phyloP scores from a whole-genome alignment of 163 green algal species.

The Chloromonas sp. region DNA sequence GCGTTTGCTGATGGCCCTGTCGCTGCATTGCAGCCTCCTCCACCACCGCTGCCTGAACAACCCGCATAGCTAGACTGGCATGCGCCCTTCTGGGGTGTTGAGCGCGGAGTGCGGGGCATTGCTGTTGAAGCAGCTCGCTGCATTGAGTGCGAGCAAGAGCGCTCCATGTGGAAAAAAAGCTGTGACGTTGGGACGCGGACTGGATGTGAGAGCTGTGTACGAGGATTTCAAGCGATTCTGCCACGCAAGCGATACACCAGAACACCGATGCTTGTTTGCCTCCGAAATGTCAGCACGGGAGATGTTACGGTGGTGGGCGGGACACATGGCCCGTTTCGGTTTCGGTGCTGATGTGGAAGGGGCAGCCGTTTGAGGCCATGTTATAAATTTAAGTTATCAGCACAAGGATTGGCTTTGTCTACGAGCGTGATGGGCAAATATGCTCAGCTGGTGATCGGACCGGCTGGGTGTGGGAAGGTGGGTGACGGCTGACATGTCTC shows the following conservation, averaged over 20 bases:
- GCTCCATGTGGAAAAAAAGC: background rate
- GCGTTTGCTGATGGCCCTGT: background rate
- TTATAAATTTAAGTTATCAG: background rate
- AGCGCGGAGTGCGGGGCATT: background rate
- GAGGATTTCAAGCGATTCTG: no score
- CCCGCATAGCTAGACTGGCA: background rate
- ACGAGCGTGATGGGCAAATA: constrained; percentile 62
- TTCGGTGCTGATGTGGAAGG: background rate
- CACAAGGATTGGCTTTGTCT: background rate
- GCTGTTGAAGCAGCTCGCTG: background rate
- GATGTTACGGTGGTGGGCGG: no score
- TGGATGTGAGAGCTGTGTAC: no score
- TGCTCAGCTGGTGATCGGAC: constrained; percentile 95
- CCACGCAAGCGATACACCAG: background rate
- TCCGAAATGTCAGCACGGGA: background rate
- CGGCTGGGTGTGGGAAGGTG: constrained; percentile 94
- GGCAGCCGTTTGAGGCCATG: background rate
- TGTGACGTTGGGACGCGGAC: background rate
- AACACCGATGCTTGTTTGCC: background rate
- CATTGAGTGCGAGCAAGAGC: background rate
- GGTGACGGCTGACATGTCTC: background rate
- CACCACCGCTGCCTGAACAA: background rate
- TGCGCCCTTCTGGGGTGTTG: background rate
- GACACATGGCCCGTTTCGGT: background rate
- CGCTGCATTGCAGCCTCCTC: background rate